phyloP scores from a whole-genome alignment of 2,329 filamentous ascomycete species.

The Hypoxylon rubiginosum region DNA sequence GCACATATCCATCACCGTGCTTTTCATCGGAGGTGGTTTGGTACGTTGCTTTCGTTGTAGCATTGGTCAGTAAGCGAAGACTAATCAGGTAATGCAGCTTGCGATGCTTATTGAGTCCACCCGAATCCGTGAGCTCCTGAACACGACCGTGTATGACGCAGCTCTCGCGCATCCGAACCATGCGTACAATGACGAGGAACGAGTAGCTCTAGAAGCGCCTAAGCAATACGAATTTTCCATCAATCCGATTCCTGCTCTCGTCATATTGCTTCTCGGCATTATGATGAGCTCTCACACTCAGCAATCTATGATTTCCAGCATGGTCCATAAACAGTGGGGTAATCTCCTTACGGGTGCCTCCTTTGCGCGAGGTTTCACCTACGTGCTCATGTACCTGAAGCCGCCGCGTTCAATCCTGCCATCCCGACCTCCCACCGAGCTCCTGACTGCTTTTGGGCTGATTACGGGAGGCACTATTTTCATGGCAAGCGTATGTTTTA shows the following conservation, averaged over 20 bases:
- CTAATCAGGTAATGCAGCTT: constrained; percentile 46
- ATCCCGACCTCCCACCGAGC: constrained; percentile 88
- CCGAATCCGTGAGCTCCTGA: constrained; percentile 75
- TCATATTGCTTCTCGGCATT: constrained; percentile 88
- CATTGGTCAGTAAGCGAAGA: constrained; percentile 2
- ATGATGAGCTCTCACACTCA: constrained; percentile 98
- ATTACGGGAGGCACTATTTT: constrained; percentile 91
- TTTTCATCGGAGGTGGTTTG: constrained; percentile 93
- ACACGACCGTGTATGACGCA: constrained; percentile 62
- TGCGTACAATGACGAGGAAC: constrained; percentile 60
- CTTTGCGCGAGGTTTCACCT: constrained; percentile 82
- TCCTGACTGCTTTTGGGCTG: constrained; percentile 88
- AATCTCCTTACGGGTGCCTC: constrained; percentile 85
- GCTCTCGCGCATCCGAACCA: constrained; percentile 51
- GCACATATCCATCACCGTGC: constrained; percentile 90
- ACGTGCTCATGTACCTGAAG: constrained; percentile 82
- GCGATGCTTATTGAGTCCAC: constrained; percentile 85
- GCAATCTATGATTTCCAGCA: constrained; percentile 83
- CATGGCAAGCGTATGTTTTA: constrained; percentile 82
- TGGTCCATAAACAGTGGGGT: constrained; percentile 96
- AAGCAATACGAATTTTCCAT: constrained; percentile 79
- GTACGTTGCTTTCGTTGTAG: constrained; percentile 65
- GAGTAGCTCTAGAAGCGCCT: constrained; percentile 68
- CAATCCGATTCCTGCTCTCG: constrained; percentile 88
- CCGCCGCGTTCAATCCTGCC: constrained; percentile 85